These are phyloP conservation scores for Amborella trichopoda DNA, from an alignment of 164 flowering plant genomes.

Conservation along the genomic window DNA sequence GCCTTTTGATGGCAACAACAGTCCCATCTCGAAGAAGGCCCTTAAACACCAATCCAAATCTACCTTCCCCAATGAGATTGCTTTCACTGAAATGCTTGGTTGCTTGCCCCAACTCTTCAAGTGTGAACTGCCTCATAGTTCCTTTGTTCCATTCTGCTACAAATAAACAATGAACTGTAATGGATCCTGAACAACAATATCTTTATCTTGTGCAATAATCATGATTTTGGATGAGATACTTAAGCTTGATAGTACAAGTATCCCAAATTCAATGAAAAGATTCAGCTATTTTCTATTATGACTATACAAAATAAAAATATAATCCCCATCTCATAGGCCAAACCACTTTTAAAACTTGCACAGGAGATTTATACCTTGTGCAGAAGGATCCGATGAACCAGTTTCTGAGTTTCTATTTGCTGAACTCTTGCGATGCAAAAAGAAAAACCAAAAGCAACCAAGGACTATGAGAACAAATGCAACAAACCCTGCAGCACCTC, in stretches of 20 bases:
- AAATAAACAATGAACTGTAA: neutral
- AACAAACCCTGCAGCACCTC: slow-evolving; percentile 36
- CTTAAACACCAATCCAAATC: slow-evolving; percentile 51
- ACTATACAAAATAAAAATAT: neutral
- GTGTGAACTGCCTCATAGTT: slow-evolving; percentile 30
- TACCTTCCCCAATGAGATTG: slow-evolving; percentile 51
- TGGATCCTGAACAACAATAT: neutral
- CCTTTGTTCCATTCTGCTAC: slow-evolving; percentile 37
- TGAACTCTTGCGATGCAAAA: slow-evolving; percentile 17
- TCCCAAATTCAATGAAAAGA: neutral
- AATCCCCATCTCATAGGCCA: neutral
- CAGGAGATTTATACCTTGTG: slow-evolving; percentile 28
- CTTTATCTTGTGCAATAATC: neutral
- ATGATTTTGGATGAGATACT: too few species aligned
- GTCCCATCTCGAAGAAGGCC: slow-evolving; percentile 64
- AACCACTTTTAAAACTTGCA: neutral
- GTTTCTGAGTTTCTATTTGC: slow-evolving; percentile 47
- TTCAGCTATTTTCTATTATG: neutral
- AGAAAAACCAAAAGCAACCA: slow-evolving; percentile 29
- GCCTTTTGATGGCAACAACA: slow-evolving; percentile 57
- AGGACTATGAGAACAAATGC: slow-evolving; percentile 18
- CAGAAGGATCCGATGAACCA: slow-evolving; percentile 69
- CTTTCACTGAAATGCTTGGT: slow-evolving; percentile 41
- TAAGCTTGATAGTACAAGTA: too few species aligned
- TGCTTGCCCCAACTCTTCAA: slow-evolving; percentile 56